Conservation (phyloP, 208 protist genomes). For the Novymonas esmeraldas region DNA sequence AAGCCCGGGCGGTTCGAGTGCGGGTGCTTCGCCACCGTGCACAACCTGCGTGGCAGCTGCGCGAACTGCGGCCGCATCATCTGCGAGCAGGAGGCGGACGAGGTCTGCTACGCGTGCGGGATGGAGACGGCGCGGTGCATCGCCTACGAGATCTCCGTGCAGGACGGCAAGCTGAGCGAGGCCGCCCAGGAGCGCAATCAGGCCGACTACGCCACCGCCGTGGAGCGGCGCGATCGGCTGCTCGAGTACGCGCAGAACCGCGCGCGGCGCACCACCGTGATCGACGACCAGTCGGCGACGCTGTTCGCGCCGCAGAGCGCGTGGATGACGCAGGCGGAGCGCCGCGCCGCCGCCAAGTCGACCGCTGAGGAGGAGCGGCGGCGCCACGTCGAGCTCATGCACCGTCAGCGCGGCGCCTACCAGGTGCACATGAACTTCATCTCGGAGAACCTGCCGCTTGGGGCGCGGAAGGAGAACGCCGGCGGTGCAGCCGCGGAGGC, state of each 20-base stretch:
- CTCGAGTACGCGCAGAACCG: conserved; percentile 77
- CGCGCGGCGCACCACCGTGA: conserved; percentile 78
- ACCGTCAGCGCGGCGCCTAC: conserved; percentile 62
- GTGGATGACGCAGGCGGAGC: conserved; percentile 76
- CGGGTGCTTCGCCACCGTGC: conserved; percentile 87
- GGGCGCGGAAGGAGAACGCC: conserved; percentile 41
- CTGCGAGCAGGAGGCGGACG: conserved; percentile 86
- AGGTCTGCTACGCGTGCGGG: conserved; percentile 85
- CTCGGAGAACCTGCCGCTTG: conserved; percentile 68
- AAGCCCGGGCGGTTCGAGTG: conserved; percentile 82
- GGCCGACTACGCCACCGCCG: conserved; percentile 66
- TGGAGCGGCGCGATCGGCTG: conserved; percentile 71
- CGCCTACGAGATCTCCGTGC: conserved; percentile 78
- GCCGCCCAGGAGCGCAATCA: conserved; percentile 67
- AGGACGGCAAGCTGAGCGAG: conserved; percentile 77
- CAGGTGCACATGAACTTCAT: conserved; percentile 83
- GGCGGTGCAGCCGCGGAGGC: neutral
- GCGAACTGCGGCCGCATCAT: conserved; percentile 91
- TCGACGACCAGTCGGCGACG: conserved; percentile 85
- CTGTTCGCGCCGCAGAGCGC: conserved; percentile 74
- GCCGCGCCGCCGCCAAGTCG: conserved; percentile 54
- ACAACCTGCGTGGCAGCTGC: conserved; percentile 81
- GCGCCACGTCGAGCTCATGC: conserved; percentile 63
- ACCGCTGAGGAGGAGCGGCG: conserved; percentile 52
- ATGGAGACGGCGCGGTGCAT: conserved; percentile 70